Percentiles rank a stretch among this genome's conserved stretches.
These are phyloP conservation scores for Trametes cinnabarina DNA, from an alignment of 768 basidiomycete genomes.

Conservation along the genomic window DNA sequence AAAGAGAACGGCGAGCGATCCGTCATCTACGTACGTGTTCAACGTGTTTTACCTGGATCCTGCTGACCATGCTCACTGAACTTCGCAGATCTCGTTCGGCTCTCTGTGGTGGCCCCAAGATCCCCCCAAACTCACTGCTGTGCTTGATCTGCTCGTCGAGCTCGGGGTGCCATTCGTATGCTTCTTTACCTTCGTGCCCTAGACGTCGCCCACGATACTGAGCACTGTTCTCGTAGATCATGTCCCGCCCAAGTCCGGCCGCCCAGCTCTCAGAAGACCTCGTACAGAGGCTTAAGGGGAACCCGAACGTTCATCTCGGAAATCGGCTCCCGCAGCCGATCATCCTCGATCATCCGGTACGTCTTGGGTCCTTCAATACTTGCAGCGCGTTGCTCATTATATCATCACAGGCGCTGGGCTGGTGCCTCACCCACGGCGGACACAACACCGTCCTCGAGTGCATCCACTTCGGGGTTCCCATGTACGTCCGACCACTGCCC, in stretches of 20 bases:
- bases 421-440: too few species aligned
- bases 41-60: background rate
- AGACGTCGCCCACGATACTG: too few species aligned
- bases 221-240: background rate
- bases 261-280: background rate
- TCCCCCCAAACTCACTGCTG: background rate
- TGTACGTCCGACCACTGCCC: too few species aligned
- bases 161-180: slow-evolving; percentile 6
- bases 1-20: background rate
- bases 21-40: background rate
- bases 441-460: too few species aligned
- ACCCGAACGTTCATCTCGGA: background rate
- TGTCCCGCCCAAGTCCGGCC: background rate
- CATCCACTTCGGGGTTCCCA: too few species aligned
- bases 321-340: too few species aligned
- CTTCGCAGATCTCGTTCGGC: slow-evolving; percentile 2
- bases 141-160: slow-evolving; percentile 4
- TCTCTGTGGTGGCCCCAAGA: slow-evolving; percentile 9
- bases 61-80: background rate
- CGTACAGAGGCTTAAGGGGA: background rate
- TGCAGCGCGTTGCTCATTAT: too few species aligned
- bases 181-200: background rate
- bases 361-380: too few species aligned
- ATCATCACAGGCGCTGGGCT: too few species aligned
- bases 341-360: too few species aligned